Base-by-base conservation (phyloP, 2,329 filamentous ascomycete genomes). In the Botrytis hyacinthi region DNA sequence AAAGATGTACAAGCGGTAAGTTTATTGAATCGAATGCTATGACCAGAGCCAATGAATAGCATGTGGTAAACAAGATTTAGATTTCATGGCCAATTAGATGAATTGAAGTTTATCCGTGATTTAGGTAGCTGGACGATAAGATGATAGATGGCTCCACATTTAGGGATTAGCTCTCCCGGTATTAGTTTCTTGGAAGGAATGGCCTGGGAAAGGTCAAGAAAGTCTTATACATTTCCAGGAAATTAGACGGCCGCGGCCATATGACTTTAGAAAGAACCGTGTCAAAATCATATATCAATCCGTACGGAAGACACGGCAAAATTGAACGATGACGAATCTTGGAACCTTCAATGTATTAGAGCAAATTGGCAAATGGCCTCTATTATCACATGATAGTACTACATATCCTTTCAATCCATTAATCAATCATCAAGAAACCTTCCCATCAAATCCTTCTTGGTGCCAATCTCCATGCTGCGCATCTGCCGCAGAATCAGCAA, bases 391-490 rank as follows among this genome's bases (percentile, higher is more conserved):
- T 77, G 59, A 76, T 78, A 75, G 72, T 79, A 79, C 78, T 79
- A 70, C 42, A 73, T n/a, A 46, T 71, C 51, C 35, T 59, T n/a
- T 29, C 22, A 16, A 22, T 44, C 20, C 18, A 69, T 57, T 22
- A 69, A 22, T 57, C n/a, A 29, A 57, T 26, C 68, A 59, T 78
- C 74, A 81, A 63, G 77, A 74, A 14, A 67, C 70, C 70, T 80
- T 79, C 48, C 76, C 79, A 73, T 75, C 77, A 71, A 81, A 81
- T 37, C 78, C 77, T 74, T 90, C 89, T 79, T 90, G 86, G 76
- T 89, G 87, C 91, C 90, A 92, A 75, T 89, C 85, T 65, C 88
- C 87, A 73, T 86, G 83, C 35, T 82, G 76, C 78, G 75, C 78
- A 74, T 79, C 79, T 35, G 74, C 81, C 29, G 82, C 83, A 42